phyloP scores from a whole-genome alignment of 352 stramenopile genomes.

The Pythium dissotocum region DNA sequence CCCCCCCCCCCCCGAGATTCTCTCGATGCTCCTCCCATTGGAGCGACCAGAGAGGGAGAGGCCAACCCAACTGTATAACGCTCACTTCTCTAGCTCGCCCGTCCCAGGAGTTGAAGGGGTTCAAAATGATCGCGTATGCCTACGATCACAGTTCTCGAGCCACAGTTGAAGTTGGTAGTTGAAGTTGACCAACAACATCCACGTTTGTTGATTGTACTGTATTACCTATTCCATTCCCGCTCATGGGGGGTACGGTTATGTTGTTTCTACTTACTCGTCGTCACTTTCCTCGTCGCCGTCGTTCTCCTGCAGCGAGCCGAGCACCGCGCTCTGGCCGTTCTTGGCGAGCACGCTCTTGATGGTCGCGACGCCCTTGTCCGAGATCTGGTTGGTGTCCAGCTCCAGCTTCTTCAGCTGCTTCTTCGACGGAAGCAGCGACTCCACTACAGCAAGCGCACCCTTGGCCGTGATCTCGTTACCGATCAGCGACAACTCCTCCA shows the following conservation, averaged over 20 bases:
- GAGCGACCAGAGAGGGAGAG: too few species aligned
- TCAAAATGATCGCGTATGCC: too few species aligned
- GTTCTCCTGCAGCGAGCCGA: conserved; percentile 85
- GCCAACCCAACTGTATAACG: too few species aligned
- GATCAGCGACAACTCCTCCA: conserved; percentile 59
- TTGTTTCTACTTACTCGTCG: conserved; percentile 22
- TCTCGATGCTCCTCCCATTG: too few species aligned
- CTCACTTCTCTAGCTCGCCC: too few species aligned
- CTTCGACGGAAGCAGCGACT: conserved; percentile 47
- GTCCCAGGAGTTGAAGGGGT: too few species aligned
- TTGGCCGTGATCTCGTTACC: conserved; percentile 82
- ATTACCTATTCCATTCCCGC: not conserved
- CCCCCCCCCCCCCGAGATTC: too few species aligned
- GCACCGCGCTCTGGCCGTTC: conserved; percentile 48
- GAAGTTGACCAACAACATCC: too few species aligned
- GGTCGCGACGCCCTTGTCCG: conserved; percentile 54
- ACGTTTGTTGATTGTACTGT: conserved; percentile 2
- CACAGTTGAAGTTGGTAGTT: too few species aligned
- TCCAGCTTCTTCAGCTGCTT: conserved; percentile 45
- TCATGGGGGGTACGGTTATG: not conserved
- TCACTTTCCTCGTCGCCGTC: conserved; percentile 74
- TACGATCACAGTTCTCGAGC: too few species aligned
- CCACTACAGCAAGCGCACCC: conserved; percentile 59
- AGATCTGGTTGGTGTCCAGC: conserved; percentile 78
- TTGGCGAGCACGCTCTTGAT: conserved; percentile 44